Evolutionary conservation across 805 yeast species (phyloP).

Genomic region (Spathaspora arborariae): DNA sequence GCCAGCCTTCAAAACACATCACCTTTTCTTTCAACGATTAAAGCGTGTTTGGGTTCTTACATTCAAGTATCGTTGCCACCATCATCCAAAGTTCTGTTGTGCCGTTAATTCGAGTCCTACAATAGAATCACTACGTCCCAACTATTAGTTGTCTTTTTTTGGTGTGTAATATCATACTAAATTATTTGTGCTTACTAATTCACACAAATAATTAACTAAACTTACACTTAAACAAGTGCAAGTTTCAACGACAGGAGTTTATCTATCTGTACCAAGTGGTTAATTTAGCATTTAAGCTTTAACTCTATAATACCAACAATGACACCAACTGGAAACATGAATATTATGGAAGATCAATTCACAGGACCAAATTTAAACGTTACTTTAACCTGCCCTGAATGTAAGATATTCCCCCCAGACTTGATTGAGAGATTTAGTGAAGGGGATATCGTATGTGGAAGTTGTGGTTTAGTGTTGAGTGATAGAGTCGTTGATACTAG

Average conservation of each 20-base stretch:
- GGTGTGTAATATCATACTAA: not conserved
- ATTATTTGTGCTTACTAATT: slow-evolving; percentile 1
- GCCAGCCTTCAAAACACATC: not conserved
- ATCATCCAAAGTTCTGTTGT: slow-evolving; percentile 3
- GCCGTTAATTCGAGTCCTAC: slow-evolving; percentile 11
- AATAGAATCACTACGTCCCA: slow-evolving; percentile 1
- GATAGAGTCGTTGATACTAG: slow-evolving; percentile 91
- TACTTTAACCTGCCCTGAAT: slow-evolving; percentile 90
- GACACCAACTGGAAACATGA: slow-evolving; percentile 5
- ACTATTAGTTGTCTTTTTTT: slow-evolving; percentile 1
- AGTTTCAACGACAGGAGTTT: not conserved
- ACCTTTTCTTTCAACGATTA: slow-evolving; percentile 2
- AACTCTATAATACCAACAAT: not conserved
- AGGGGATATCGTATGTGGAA: slow-evolving; percentile 98
- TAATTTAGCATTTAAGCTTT: not conserved
- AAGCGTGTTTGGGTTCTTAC: not conserved
- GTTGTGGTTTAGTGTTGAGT: slow-evolving; percentile 91
- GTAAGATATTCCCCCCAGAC: slow-evolving; percentile 94
- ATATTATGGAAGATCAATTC: slow-evolving; percentile 1
- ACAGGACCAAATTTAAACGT: slow-evolving; percentile 81
- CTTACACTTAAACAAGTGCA: not conserved
- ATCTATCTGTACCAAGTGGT: not conserved
- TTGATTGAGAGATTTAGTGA: slow-evolving; percentile 92
- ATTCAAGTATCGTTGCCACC: not conserved
- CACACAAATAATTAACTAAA: not conserved